Evolutionary conservation across 176 grass and related monocot genomes (phyloP), one percentile per base, ranked within the genome.

Genomic region (Carex cristatella): DNA sequence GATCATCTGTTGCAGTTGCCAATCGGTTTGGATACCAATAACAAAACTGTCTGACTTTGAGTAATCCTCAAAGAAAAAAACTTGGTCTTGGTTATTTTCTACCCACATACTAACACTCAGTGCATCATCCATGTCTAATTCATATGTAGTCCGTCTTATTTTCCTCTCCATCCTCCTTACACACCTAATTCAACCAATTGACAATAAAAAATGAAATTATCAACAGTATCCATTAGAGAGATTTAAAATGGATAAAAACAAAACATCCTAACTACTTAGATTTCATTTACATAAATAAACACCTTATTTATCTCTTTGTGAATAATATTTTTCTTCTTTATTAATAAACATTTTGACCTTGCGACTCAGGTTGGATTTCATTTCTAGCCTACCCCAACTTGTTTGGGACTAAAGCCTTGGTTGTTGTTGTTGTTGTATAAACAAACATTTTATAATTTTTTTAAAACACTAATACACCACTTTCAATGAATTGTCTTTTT

Each of bases 1-100:
- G 90, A 99, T 93, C 96, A 99, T 95, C 79, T 95, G 93, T 32
- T 99, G 91, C 54, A 99, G 91, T 73, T 99, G 93, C 96, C 96
- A 99, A 81, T 99, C 90, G 11, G 96, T 99, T 71, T 99, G 93
- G 86, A 99, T 89, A 61, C 96, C 96, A 60, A 99, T 48, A 81
- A 83, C 64, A 91, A 99, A 99, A 76, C 90, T 89, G 23, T 91
- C 91, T 60, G 79, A 88, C 85, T 89, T 84, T 15, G 93, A 95
- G 89, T 92, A 99, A 49, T 95, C 90, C 81, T 99, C 91, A 66
- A 87, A 95, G 54, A 94, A 94, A 83, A 95, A 99, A 85, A 99
- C 84, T 11, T 79, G 81, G 62, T 99, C 90, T 88, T 83, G 90
- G 70, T 99, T 87, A 87, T 81, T 95, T 86, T 99, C 93, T 48